phyloP scores from a whole-genome alignment of 129 eudicot genomes.

The Tagetes patula region DNA sequence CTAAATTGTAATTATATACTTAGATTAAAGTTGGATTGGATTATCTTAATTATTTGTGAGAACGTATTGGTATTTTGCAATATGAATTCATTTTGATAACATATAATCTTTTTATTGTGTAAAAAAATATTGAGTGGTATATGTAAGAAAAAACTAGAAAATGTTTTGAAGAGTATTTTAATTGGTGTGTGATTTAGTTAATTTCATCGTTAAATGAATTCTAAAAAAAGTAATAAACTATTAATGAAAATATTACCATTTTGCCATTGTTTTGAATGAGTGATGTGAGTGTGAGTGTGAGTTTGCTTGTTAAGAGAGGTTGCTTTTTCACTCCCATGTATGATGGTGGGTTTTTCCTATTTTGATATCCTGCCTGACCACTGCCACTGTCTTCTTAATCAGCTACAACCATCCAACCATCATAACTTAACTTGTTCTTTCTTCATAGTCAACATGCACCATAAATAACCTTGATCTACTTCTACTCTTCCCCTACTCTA shows the following conservation, averaged over 20 bases:
- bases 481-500: conserved; percentile 13
- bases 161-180: no score
- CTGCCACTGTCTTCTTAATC: conserved; percentile 35
- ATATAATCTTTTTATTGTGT: no score
- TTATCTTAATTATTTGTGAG: no score
- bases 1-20: no score
- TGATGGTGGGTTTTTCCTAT: conserved; percentile 40
- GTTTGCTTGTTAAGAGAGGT: conserved; percentile 31
- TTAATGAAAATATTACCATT: neutral
- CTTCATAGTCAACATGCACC: conserved; percentile 40
- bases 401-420: conserved; percentile 28
- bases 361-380: conserved; percentile 26
- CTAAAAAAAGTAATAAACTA: neutral
- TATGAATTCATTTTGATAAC: no score
- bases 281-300: conserved; percentile 7
- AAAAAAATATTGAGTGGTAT: no score
- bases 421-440: conserved; percentile 30
- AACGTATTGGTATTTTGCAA: no score
- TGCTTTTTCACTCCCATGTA: conserved; percentile 58
- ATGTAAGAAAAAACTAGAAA: no score
- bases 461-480: conserved; percentile 44
- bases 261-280: conserved; percentile 13
- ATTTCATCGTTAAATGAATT: no score
- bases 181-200: no score
- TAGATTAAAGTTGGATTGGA: no score